Evolutionary conservation across 2,329 filamentous ascomycete genomes (phyloP).

Genomic region (Curvularia verruculosa): DNA sequence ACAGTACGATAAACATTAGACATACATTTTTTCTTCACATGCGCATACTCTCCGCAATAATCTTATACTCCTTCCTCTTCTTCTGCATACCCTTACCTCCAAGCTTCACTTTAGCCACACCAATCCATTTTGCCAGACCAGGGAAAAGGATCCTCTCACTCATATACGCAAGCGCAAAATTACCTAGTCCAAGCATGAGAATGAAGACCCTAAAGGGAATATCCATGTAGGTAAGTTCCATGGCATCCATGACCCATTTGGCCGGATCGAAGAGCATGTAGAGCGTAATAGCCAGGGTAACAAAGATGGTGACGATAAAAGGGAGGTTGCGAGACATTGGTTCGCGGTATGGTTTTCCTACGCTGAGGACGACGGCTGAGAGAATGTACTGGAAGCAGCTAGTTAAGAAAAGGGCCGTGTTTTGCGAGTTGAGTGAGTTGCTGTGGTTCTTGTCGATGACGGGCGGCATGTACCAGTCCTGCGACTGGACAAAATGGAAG

Average conservation of each 20-base stretch:
- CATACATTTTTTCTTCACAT: conserved; percentile 21
- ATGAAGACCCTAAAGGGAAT: conserved; percentile 75
- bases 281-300: conserved; percentile 69
- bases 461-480: conserved; percentile 86
- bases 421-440: conserved; percentile 90
- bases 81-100: conserved; percentile 66
- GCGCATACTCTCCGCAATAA: conserved; percentile 58
- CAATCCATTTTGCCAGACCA: conserved; percentile 69
- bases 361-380: conserved; percentile 84
- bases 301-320: conserved; percentile 77
- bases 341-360: conserved; percentile 89
- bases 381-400: conserved; percentile 96
- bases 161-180: conserved; percentile 71
- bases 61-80: conserved; percentile 85
- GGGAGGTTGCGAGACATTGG: conserved; percentile 81
- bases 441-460: conserved; percentile 76
- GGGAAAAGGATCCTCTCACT: conserved; percentile 76
- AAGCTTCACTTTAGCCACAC: conserved; percentile 62
- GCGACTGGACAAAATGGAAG: conserved; percentile 75
- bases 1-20: too few species aligned
- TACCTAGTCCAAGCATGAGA: conserved; percentile 70
- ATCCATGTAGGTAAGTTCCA: conserved; percentile 85
- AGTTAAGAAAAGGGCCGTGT: conserved; percentile 86
- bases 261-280: conserved; percentile 84
- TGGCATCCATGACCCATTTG: conserved; percentile 70